phyloP scores from a whole-genome alignment of 331 rosid genomes.

The Dryas integrifolia region DNA sequence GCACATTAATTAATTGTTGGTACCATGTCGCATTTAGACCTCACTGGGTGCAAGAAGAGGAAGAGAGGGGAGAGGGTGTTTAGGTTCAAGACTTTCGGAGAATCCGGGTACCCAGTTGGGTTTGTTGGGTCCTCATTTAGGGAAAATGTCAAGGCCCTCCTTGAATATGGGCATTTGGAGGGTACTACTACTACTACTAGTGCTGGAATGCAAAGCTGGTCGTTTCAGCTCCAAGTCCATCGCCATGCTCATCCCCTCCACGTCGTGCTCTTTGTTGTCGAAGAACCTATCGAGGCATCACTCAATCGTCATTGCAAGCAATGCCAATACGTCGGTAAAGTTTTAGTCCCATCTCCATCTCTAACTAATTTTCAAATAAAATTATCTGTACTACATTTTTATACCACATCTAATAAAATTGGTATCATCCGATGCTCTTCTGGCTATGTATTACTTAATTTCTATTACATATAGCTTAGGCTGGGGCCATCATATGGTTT shows the following conservation, averaged over 20 bases:
- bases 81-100: conserved; percentile 73
- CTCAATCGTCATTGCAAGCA: conserved; percentile 58
- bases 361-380: too few relatives aligned
- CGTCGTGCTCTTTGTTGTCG: conserved; percentile 57
- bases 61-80: conserved; percentile 74
- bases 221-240: conserved; percentile 76
- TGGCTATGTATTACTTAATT: neutral
- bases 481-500: conserved; percentile 76
- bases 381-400: neutral
- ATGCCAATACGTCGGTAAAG: conserved; percentile 70
- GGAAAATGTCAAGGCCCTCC: conserved; percentile 60
- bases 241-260: conserved; percentile 62
- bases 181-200: neutral
- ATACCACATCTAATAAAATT: too few relatives aligned
- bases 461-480: conserved; percentile 42
- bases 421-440: too few relatives aligned
- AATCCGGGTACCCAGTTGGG: conserved; percentile 62
- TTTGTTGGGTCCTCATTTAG: conserved; percentile 50
- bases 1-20: neutral
- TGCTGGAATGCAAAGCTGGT: conserved; percentile 60
- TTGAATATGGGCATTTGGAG: conserved; percentile 68
- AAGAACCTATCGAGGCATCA: conserved; percentile 52
- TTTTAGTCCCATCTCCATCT: neutral
- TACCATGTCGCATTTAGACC: conserved; percentile 40
- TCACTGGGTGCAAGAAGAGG: conserved; percentile 60